Evolutionary conservation across 106 monocot species (phyloP).

Genomic region (Ottelia alismoides): DNA sequence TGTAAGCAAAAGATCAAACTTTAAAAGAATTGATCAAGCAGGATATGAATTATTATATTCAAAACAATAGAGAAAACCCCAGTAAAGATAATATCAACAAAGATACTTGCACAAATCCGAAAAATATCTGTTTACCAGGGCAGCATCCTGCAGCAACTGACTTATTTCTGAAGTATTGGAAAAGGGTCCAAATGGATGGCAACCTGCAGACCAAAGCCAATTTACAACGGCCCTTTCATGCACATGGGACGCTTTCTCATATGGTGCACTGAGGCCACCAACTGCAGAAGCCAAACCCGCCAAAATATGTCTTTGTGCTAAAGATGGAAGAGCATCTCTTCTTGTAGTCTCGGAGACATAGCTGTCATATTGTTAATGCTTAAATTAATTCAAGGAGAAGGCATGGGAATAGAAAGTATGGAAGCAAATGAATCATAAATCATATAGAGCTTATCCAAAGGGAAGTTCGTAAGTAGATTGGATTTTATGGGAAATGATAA

Average conservation of each 20-base stretch:
- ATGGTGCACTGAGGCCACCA: constrained; percentile 89
- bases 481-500: too few relatives aligned
- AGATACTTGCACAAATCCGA: too few relatives aligned
- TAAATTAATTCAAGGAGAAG: too few relatives aligned
- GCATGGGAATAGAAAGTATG: too few relatives aligned
- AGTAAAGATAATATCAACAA: too few relatives aligned
- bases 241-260: constrained; percentile 83
- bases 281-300: constrained; percentile 87
- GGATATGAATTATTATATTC: neutral
- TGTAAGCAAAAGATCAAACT: constrained; percentile 17
- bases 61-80: neutral
- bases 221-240: constrained; percentile 83
- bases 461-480: too few relatives aligned
- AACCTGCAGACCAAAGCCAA: constrained; percentile 93
- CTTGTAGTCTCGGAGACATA: constrained; percentile 85
- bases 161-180: constrained; percentile 81
- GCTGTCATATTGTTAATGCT: constrained; percentile 51
- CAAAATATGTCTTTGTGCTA: constrained; percentile 74
- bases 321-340: constrained; percentile 52
- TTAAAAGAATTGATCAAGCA: neutral
- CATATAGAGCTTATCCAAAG: too few relatives aligned
- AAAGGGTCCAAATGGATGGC: constrained; percentile 99
- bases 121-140: constrained; percentile 39
- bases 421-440: too few relatives aligned
- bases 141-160: constrained; percentile 91